Percentiles rank a stretch among this genome's conserved stretches.
Conservation (phyloP, 2,329 filamentous ascomycete genomes). For the Fusarium piperis region DNA sequence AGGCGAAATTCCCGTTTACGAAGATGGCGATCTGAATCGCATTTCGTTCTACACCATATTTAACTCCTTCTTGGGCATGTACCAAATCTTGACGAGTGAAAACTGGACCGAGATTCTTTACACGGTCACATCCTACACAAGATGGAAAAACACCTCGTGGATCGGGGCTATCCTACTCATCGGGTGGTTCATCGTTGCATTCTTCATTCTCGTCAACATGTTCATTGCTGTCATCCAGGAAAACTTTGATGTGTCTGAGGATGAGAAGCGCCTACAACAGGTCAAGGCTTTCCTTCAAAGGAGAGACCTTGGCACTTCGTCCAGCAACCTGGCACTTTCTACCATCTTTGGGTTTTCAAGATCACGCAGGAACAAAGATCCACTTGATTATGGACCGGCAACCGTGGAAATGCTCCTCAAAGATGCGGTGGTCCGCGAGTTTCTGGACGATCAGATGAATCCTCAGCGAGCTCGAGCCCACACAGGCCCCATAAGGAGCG, state of each 20-base stretch:
- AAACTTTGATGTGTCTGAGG: constrained; percentile 98
- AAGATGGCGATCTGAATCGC: constrained; percentile 69
- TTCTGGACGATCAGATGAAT: constrained; percentile 73
- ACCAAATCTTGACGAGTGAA: constrained; percentile 94
- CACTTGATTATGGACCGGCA: constrained; percentile 89
- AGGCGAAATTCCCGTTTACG: constrained; percentile 77
- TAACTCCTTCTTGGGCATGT: constrained; percentile 98
- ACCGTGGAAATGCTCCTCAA: constrained; percentile 97
- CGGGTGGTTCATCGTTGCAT: constrained; percentile 93
- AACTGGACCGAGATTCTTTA: constrained; percentile 95
- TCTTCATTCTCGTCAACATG: constrained; percentile 98
- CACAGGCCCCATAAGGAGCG: constrained; percentile 44
- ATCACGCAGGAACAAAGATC: constrained; percentile 74
- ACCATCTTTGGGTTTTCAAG: constrained; percentile 73
- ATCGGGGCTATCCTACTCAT: constrained; percentile 91
- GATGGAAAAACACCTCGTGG: constrained; percentile 79
- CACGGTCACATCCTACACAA: constrained; percentile 76
- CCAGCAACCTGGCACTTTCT: constrained; percentile 79
- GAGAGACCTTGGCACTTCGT: constrained; percentile 80
- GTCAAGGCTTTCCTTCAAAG: constrained; percentile 94
- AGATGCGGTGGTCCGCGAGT: constrained; percentile 93
- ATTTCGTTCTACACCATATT: constrained; percentile 91
- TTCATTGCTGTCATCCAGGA: constrained; percentile 99
- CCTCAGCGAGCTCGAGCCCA: constrained; percentile 46
- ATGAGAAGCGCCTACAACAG: constrained; percentile 96